Evolutionary conservation across 2,329 filamentous ascomycete genomes (phyloP), one percentile per base, ranked within the genome.

Genomic region (Anisogramma anomala): DNA sequence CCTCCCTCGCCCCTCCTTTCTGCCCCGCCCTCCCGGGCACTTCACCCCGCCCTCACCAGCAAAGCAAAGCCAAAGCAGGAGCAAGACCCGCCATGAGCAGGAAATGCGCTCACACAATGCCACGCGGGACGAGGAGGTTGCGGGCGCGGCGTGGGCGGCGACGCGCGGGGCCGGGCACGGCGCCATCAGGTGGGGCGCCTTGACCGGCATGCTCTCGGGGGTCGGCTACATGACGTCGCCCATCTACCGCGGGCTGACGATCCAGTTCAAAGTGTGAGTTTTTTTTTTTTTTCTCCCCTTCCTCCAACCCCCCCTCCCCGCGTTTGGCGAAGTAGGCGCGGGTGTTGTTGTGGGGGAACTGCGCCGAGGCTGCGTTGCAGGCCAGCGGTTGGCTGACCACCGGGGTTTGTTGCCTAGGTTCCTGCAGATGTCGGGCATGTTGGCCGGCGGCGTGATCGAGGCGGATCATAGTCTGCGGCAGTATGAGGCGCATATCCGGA

Each of bases 351-450:
- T n/a, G n/a, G n/a, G n/a, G n/a, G n/a, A n/a, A n/a, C n/a, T n/a
- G n/a, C n/a, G n/a, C n/a, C n/a, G n/a, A n/a, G n/a, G n/a, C n/a
- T n/a, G n/a, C n/a, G n/a, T n/a, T n/a, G n/a, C n/a, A n/a, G n/a
- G n/a, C n/a, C n/a, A n/a, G n/a, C n/a, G n/a, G n/a, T n/a, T 28
- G 30, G 18, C 7, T 28, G 33, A 41, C 26, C n/a, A n/a, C n/a
- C n/a, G n/a, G n/a, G n/a, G n/a, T n/a, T 17, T 45, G 17, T 38
- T 20, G 5, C 15, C 42, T 53, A 88, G 84, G 22, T 89, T 85
- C 55, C 66, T 88, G 13, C 82, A 87, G 58, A 85, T 87, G 80
- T 84, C 79, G n/a, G 79, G 77, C 46, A 88, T 88, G 83, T 79
- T 83, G n/a, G 54, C 85, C 25, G 84, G 84, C 32, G 71, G 77